A percentile compares a stretch with the other conserved stretches of the same genome.
Evolutionary conservation across 441 rosid species (phyloP).

Genomic region (Mallotus repandus): DNA sequence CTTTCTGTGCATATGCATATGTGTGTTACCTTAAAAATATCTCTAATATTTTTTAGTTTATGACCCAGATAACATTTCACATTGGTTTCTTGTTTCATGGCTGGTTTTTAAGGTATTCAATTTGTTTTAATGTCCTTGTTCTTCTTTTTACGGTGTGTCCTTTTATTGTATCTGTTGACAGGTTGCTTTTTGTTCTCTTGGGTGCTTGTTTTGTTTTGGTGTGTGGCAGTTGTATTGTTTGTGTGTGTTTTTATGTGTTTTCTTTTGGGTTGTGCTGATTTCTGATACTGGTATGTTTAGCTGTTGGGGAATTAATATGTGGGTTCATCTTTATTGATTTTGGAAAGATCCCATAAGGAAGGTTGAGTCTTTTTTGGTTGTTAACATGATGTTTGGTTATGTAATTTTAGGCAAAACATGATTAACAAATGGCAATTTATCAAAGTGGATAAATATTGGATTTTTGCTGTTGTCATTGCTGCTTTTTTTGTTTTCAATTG

Average conservation of each 20-base stretch:
- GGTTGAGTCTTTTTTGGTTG: conserved; percentile 1
- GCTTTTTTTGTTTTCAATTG: conserved; percentile 11
- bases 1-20: conserved; percentile 11
- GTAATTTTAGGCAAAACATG: conserved; percentile 11
- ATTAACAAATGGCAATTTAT: conserved; percentile 4
- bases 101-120: conserved; percentile 32
- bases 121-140: background rate
- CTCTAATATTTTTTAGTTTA: conserved; percentile 14
- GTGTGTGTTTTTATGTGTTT: conserved; percentile 2
- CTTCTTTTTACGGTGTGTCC: background rate
- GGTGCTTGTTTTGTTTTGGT: background rate
- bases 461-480: conserved; percentile 21
- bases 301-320: conserved; percentile 18
- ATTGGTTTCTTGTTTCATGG: conserved; percentile 26
- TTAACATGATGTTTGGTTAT: conserved; percentile 4
- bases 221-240: conserved; percentile 5
- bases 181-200: conserved; percentile 2
- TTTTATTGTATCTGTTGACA: background rate
- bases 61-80: conserved; percentile 25
- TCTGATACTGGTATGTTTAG: conserved; percentile 7
- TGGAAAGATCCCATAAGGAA: conserved; percentile 27
- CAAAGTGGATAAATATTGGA: conserved; percentile 17
- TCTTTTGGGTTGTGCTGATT: conserved; percentile 12
- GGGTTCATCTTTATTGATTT: conserved; percentile 23
- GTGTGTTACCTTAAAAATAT: background rate